These are phyloP conservation scores for Rhodotorula babjevae DNA, from an alignment of 768 basidiomycete genomes.

Conservation along the genomic window DNA sequence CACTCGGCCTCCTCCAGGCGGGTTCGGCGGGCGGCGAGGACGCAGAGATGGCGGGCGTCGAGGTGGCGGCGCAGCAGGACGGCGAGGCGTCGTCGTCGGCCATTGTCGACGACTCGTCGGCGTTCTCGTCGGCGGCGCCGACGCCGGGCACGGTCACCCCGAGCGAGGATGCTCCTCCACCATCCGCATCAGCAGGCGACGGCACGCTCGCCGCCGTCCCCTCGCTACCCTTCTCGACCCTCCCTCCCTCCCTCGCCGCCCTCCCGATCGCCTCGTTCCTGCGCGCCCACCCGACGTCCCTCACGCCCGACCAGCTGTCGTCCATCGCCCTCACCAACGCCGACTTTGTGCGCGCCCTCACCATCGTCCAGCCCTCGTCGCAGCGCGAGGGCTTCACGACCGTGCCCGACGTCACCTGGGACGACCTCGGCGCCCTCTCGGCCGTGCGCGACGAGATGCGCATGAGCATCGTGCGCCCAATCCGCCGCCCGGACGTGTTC, in stretches of 20 bases:
- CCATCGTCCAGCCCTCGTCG: conserved; percentile 87
- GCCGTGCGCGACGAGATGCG: conserved; percentile 81
- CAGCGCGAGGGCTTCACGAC: conserved; percentile 98
- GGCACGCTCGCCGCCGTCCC: conserved; percentile 6
- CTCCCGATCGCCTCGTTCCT: conserved; percentile 84
- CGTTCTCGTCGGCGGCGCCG: conserved; percentile 8
- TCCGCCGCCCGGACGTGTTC: conserved; percentile 82
- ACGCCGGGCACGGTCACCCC: conserved; percentile 30
- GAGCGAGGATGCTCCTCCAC: not conserved
- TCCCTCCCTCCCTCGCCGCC: conserved; percentile 51
- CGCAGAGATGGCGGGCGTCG: conserved; percentile 19
- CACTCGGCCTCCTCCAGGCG: not conserved
- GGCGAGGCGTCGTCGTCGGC: not conserved
- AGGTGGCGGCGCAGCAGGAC: conserved; percentile 5
- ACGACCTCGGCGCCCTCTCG: conserved; percentile 88
- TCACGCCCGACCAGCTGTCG: conserved; percentile 70
- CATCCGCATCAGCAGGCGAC: conserved; percentile 3
- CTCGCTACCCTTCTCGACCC: conserved; percentile 47
- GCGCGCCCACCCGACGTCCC: conserved; percentile 72
- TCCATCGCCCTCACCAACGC: conserved; percentile 72
- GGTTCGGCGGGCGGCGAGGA: not conserved
- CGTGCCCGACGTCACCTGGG: conserved; percentile 91
- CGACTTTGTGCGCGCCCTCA: conserved; percentile 78
- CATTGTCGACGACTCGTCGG: not conserved
- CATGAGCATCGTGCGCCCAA: conserved; percentile 96